Base-by-base conservation (phyloP, 202 grass and related monocot species). In the Alloteropsis angusta region DNA sequence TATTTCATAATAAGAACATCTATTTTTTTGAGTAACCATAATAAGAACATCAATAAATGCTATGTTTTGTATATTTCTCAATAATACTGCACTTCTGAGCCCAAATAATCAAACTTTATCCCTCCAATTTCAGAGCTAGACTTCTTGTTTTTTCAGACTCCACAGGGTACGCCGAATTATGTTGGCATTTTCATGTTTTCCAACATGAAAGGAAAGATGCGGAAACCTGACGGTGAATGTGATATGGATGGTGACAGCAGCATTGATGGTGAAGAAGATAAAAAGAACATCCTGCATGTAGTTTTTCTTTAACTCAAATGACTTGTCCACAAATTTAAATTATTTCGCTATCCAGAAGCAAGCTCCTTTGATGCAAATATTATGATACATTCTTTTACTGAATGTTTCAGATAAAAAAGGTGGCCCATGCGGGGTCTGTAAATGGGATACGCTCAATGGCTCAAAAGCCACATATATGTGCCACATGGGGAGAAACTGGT, bases 401-500 rank as follows among this genome's bases (percentile, higher is more conserved):
- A 22, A 75, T 65, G 56, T 77, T 80, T 56, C 86, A 98, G 95
- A 53, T 98, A 28, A 91, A 88, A 75, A 94, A 92, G 74, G 92
- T 98, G 74, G 89, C 95, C 77, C 95, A 98, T 11, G 80, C 87
- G n/a, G 95, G 95, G 19, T 60, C 85, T 92, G 83, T 98, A 62
- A 94, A 94, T 44, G 85, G 95, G 4, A 94, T 98, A 78, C 86
- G 91, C 25, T 90, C 91, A 15, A 94, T 94, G 89, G 73, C 80
- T 39, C 89, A 97, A 75, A 60, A 85, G 74, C 89, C 94, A 79
- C 91, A 97, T 80, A 52, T 98, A 78, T 89, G 95, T 82, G 91
- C 92, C 41, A 90, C 95, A 26, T 98, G 91, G 91, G 91, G 86
- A 70, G 95, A 94, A 64, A 85, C 85, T 67, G 95, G 95, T 68